Evolutionary conservation across 768 basidiomycete genomes (phyloP).

Genomic region (Galerina marginata): DNA sequence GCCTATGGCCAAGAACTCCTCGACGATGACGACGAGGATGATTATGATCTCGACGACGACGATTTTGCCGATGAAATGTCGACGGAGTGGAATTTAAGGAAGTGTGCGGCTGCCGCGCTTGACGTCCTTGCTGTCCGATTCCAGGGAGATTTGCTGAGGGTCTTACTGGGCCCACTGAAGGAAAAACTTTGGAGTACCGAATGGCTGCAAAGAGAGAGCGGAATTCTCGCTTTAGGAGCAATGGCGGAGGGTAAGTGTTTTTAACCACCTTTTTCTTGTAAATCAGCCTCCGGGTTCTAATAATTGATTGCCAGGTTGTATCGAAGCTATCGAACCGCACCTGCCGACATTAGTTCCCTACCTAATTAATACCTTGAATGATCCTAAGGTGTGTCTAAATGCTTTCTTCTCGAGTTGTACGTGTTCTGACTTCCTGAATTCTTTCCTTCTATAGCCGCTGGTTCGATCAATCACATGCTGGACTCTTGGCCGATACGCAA

Average conservation of each 20-base stretch:
- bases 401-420: slow-evolving; percentile 9
- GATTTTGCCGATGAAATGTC: slow-evolving; percentile 97
- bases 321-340: slow-evolving; percentile 94
- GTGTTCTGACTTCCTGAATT: slow-evolving; percentile 13
- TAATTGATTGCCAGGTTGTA: slow-evolving; percentile 70
- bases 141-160: slow-evolving; percentile 85
- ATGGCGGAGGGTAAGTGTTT: slow-evolving; percentile 89
- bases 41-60: slow-evolving; percentile 85
- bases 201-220: slow-evolving; percentile 95
- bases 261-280: background rate
- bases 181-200: slow-evolving; percentile 91
- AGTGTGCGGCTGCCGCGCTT: slow-evolving; percentile 96
- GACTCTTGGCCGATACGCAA: slow-evolving; percentile 98
- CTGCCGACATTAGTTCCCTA: slow-evolving; percentile 93
- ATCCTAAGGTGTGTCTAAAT: slow-evolving; percentile 74
- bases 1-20: slow-evolving; percentile 83
- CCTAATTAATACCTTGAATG: slow-evolving; percentile 86
- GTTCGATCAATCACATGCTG: slow-evolving; percentile 99
- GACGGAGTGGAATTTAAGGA: slow-evolving; percentile 98
- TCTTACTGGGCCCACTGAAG: slow-evolving; percentile 88
- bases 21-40: slow-evolving; percentile 88
- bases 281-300: slow-evolving; percentile 6
- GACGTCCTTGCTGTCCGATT: slow-evolving; percentile 97
- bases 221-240: slow-evolving; percentile 93
- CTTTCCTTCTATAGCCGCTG: slow-evolving; percentile 67